A percentile compares a stretch with the other conserved stretches of the same genome.
Conservation (phyloP, 257 asterid genomes). For the Nicotiana benthamiana region DNA sequence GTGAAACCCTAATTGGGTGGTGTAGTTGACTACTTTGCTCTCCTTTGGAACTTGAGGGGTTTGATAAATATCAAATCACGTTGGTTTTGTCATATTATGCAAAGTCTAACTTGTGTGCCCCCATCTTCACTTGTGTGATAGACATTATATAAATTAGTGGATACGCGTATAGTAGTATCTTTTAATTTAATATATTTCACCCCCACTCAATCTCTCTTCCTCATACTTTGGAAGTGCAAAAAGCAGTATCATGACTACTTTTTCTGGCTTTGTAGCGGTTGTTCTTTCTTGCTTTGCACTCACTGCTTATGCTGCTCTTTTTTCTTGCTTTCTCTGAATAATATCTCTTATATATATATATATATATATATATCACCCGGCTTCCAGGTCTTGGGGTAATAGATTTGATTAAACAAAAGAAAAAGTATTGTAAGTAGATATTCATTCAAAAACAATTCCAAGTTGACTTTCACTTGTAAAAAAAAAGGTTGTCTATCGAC, state of each 20-base stretch:
- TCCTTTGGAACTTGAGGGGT: neutral
- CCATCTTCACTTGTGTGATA: neutral
- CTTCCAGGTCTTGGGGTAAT: neutral
- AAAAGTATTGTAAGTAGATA: neutral
- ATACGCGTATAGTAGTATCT: neutral
- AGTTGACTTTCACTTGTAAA: neutral
- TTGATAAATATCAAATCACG: neutral
- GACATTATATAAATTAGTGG: neutral
- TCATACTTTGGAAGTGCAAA: neutral
- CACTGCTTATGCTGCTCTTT: constrained; percentile 9
- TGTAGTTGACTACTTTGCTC: neutral
- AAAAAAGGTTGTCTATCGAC: neutral
- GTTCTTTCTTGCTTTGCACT: constrained; percentile 20
- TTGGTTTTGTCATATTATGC: neutral
- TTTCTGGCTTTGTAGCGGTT: neutral
- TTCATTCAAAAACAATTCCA: neutral
- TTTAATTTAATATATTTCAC: neutral
- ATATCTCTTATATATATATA: neutral
- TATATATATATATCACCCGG: no score
- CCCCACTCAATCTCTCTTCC: neutral
- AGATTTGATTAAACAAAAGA: neutral
- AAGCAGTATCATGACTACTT: neutral
- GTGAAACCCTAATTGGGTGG: neutral
- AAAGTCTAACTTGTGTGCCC: neutral
- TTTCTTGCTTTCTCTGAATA: neutral